Evolutionary conservation across 2,329 filamentous ascomycete genomes (phyloP), one percentile per base, ranked within the genome.

Genomic region (Ceratocystis alfenasii): DNA sequence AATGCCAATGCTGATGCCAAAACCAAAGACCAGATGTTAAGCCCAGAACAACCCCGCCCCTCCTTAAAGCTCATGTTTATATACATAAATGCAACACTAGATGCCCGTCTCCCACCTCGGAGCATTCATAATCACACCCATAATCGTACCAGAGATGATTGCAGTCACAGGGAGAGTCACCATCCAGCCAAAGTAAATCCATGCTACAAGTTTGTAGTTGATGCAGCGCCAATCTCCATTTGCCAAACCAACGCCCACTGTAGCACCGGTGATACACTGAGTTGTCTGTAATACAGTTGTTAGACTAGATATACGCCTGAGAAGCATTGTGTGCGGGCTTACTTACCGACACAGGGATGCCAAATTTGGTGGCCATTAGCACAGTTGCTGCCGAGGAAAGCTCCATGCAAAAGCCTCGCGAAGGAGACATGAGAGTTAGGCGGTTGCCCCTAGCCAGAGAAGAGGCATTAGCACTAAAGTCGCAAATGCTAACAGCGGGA

Each of bases 101-200:
- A 60, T 55, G n/a, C 36, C 15, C 28, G 65, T 62, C 33, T 65
- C 44, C 69, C 73, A 78, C 8, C 74, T 73, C 2, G 81, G 81
- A 15, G 81, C 79, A 68, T 83, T 82, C 46, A 84, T 73, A 5
- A 83, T 76, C 8, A 83, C 72, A 0, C 75, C 81, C 81, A 83
- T 83, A 53, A 82, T 69, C 33, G 77, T 76, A 5, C 82, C 82
- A 5, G 77, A 79, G 6, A 83, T 73, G 3, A 79, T 70, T 3
- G 75, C 80, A 36, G 80, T 78, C n/a, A 78, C 74, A 0, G 80
- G 80, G 10, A 82, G 74, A 0, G 80, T 82, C 59, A 80, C 73
- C 57, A 82, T 70, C 80, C 80, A 82, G 3, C 79, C 78, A 59
- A 77, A 70, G 59, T 81, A 74, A 63, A 81, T 77, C 72, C 78